Base-by-base conservation (phyloP, 2,329 filamentous ascomycete species). In the Colletotrichum paranaense region DNA sequence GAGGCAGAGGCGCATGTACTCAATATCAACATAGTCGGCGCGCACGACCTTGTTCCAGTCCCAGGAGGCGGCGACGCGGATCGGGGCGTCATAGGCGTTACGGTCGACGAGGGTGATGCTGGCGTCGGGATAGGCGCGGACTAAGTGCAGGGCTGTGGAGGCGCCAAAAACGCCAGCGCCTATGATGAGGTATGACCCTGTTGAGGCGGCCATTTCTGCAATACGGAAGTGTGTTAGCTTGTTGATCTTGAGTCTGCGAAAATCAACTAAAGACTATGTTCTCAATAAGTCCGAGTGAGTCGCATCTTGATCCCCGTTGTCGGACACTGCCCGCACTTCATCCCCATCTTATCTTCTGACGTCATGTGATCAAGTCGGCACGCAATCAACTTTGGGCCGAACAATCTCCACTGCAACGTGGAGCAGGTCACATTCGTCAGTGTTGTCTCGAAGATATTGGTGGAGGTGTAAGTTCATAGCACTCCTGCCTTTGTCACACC, bases 131-230 rank as follows among this genome's bases (percentile, higher is more conserved):
- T 69, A 56, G 24, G 69, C 62, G 8, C 73, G 69, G 64, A 84
- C 80, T 52, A 88, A 82, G 68, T 88, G 84, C 74, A 87, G 86
- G 2, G 87, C 87, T 0, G 86, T 87, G 28, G 83, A 86, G 32
- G 83, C 83, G 58, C 87, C 87, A 72, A 88, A 88, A 32, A 86
- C 85, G 49, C 87, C 87, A 4, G 83, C 85, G 32, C 87, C 87
- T 56, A 89, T 76, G 63, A 89, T 88, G 57, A 89, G 79, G 60
- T 75, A 77, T 7, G 75, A 76, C 4, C 22, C 22, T 26, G 28
- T 8, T 3, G 26, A 11, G 1, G 46, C 0, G 5, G 19, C 4
- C 72, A 68, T 72, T 22, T 19, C 22, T 16, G 11, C 1, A 3
- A 2, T 64, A 1, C 11, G 38, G 12, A 8, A 7, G 5, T 19